These are phyloP conservation scores for Cyclotella choctawhatcheeana DNA, from an alignment of 108 stramenopile species.

Conservation along the genomic window DNA sequence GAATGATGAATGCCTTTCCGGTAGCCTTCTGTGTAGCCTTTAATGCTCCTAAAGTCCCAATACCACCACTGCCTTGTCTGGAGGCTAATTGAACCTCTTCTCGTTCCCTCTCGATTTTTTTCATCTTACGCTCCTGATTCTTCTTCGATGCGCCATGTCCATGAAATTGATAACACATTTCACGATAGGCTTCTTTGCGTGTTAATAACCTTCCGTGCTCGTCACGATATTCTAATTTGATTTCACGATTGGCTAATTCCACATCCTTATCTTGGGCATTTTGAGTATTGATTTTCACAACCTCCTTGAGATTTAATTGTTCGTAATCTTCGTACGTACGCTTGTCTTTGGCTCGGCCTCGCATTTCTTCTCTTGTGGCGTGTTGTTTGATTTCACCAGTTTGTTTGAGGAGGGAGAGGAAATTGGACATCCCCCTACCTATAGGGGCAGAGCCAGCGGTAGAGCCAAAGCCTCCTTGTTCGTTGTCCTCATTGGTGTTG, in stretches of 20 bases:
- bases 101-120: slow-evolving; percentile 81
- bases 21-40: slow-evolving; percentile 91
- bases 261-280: slow-evolving; percentile 78
- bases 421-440: slow-evolving; percentile 79
- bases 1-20: slow-evolving; percentile 91
- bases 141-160: slow-evolving; percentile 95
- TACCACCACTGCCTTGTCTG: slow-evolving; percentile 51
- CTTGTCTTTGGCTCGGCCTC: slow-evolving; percentile 90
- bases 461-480: slow-evolving; percentile 51
- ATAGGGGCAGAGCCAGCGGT: slow-evolving; percentile 61
- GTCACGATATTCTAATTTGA: slow-evolving; percentile 97
- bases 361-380: slow-evolving; percentile 76
- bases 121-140: slow-evolving; percentile 90
- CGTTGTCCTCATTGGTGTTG: slow-evolving; percentile 31
- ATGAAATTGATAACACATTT: slow-evolving; percentile 97
- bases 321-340: slow-evolving; percentile 90
- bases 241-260: slow-evolving; percentile 80
- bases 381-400: slow-evolving; percentile 84
- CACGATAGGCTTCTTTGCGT: slow-evolving; percentile 94
- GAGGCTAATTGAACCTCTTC: slow-evolving; percentile 68
- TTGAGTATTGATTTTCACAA: slow-evolving; percentile 68
- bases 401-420: slow-evolving; percentile 79
- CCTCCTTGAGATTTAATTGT: slow-evolving; percentile 69
- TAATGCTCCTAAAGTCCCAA: slow-evolving; percentile 84
- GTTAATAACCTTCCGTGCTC: slow-evolving; percentile 93